Conservation (phyloP, 208 protist genomes). For the Balamuthia mandrillaris region DNA sequence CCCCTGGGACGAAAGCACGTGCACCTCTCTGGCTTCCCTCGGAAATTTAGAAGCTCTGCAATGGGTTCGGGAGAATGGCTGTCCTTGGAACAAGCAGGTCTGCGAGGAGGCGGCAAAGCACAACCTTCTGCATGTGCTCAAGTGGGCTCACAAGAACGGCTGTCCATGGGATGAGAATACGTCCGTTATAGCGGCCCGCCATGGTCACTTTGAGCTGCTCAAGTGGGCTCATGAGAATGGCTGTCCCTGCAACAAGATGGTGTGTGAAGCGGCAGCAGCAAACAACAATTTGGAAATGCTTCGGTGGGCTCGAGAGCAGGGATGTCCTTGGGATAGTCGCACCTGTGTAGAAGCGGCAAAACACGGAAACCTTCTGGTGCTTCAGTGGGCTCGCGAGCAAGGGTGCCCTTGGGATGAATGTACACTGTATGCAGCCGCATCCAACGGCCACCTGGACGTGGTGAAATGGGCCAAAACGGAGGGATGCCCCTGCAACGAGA, state of each 20-base stretch:
- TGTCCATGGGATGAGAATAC: neutral
- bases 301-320: neutral
- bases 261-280: too few species aligned
- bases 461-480: too few species aligned
- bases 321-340: neutral
- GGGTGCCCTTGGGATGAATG: neutral
- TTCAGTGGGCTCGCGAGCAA: neutral
- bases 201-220: neutral
- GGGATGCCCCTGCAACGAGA: too few species aligned
- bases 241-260: too few species aligned
- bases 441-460: too few species aligned
- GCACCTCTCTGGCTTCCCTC: too few species aligned
- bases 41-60: too few species aligned
- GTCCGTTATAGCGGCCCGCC: neutral
- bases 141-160: neutral
- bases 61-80: neutral
- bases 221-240: neutral
- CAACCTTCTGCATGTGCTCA: neutral
- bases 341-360: neutral
- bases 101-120: neutral
- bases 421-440: neutral
- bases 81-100: neutral
- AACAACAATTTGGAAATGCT: neutral
- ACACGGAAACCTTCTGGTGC: neutral
- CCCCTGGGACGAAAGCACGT: too few species aligned